Percentiles rank a stretch among this genome's conserved stretches.
Conservation (phyloP, 23 red algal genomes). For the Gracilariopsis chorda region DNA sequence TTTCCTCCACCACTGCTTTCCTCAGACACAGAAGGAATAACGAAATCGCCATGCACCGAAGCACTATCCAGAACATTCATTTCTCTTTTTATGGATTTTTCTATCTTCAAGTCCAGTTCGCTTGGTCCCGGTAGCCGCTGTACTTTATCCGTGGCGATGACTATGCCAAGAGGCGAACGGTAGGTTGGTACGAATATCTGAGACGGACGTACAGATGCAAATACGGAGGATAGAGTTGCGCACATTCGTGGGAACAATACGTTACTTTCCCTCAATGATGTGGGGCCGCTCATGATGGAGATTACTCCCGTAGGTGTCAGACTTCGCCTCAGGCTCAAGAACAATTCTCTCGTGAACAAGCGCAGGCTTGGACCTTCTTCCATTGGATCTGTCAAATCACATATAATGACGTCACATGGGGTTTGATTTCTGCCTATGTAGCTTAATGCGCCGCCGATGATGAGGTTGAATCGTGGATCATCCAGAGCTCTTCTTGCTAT, state of each 20-base stretch:
- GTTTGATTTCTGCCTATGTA: slow-evolving; percentile 41
- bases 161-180: slow-evolving; percentile 70
- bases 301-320: slow-evolving; percentile 68
- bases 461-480: slow-evolving; percentile 48
- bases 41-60: slow-evolving; percentile 31
- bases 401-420: slow-evolving; percentile 87
- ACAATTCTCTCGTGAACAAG: slow-evolving; percentile 90
- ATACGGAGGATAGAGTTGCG: slow-evolving; percentile 67
- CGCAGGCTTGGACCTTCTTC: slow-evolving; percentile 78
- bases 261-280: slow-evolving; percentile 70
- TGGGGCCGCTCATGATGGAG: slow-evolving; percentile 76
- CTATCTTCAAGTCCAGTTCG: background rate
- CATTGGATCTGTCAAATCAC: slow-evolving; percentile 96
- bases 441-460: slow-evolving; percentile 69
- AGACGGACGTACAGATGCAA: slow-evolving; percentile 51
- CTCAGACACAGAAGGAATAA: slow-evolving; percentile 15
- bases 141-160: slow-evolving; percentile 9
- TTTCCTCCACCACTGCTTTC: slow-evolving; percentile 29
- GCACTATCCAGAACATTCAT: slow-evolving; percentile 28
- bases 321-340: slow-evolving; percentile 40
- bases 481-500: slow-evolving; percentile 77
- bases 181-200: slow-evolving; percentile 66
- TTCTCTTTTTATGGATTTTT: slow-evolving; percentile 24
- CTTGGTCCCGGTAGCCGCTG: background rate
- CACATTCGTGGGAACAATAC: slow-evolving; percentile 57